Percentiles rank a stretch among this genome's conserved stretches.
Conservation (phyloP, 179 eudicot genomes). For the Heliamphora pulchella region DNA sequence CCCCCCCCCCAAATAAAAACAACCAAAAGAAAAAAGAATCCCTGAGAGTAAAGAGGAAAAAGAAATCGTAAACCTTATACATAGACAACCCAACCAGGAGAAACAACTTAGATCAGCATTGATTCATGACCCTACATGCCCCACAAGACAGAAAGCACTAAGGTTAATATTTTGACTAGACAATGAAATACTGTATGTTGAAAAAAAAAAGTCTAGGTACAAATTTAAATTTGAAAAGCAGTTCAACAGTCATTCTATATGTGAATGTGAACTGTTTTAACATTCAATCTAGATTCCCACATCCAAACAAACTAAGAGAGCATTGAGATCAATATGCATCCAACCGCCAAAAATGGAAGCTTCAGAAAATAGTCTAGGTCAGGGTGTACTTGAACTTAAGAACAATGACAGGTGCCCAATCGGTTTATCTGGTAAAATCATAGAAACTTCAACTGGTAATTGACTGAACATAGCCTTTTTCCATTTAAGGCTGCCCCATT, state of each 20-base stretch:
- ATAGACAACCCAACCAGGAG: background rate
- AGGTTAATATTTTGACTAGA: background rate
- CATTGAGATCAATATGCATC: background rate
- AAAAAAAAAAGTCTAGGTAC: constrained; percentile 1
- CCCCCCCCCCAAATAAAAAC: too few species aligned
- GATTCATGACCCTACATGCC: background rate
- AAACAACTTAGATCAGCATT: background rate
- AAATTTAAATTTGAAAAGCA: background rate
- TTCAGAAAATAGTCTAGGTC: background rate
- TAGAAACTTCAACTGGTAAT: background rate
- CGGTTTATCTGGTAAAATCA: background rate
- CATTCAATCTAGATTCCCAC: background rate
- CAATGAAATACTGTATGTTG: background rate
- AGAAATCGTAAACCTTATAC: background rate
- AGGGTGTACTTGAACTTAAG: background rate
- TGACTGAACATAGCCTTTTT: background rate
- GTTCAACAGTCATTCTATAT: background rate
- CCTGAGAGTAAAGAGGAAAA: too few species aligned
- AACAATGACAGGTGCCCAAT: constrained; percentile 1
- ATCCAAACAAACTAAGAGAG: background rate
- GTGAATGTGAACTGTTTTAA: background rate
- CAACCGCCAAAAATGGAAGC: background rate
- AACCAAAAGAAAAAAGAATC: too few species aligned
- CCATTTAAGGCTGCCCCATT: constrained; percentile 4
- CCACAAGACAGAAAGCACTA: background rate